Base-by-base conservation (phyloP, 2,329 filamentous ascomycete genomes). In the Calonectria hongkongensis region DNA sequence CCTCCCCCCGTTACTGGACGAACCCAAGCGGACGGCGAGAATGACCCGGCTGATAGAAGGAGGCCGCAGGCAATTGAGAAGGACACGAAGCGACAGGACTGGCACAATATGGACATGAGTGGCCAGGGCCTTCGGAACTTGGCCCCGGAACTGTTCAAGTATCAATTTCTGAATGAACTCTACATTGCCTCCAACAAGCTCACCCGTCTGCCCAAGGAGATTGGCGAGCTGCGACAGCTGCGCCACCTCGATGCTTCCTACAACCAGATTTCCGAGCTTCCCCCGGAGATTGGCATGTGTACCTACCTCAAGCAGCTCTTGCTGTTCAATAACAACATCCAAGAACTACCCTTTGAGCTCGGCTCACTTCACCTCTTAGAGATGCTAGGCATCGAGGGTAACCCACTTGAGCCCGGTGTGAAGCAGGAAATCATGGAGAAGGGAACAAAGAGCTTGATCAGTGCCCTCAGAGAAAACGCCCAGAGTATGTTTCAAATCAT, bases 171-270 rank as follows among this genome's bases (percentile, higher is more conserved):
- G 70, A 94, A 94, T 77, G 96, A 97, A 84, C 90, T 99, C 36
- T 98, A 98, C 83, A 92, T 99, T 74, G 95, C 95, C 79, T 96
- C 95, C 77, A 99, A 99, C 88, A 96, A 95, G 83, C 89, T 99
- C 72, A 92, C 92, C 33, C 89, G 90, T 56, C 87, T 99, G n/a
- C 95, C 96, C 15, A 87, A 94, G 45, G 89, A 92, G 27, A 95
- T 99, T 82, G 96, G 97, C 47, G 90, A 93, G 79, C 88, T 99
- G 76, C 92, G 96, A 75, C 93, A 94, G 75, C 87, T 99, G 62
- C 94, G 92, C 43, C 91, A 96, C 80, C 90, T 99, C 62, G 96
- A 99, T 84, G 89, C 96, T 3, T 98, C 97, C 0, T 92, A 93
- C 85, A 99, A 99, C 84, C 91, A 96, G 74, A 89, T 99, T 73